Evolutionary conservation across 257 asterid species (phyloP).

Genomic region (Cordia subcordata): DNA sequence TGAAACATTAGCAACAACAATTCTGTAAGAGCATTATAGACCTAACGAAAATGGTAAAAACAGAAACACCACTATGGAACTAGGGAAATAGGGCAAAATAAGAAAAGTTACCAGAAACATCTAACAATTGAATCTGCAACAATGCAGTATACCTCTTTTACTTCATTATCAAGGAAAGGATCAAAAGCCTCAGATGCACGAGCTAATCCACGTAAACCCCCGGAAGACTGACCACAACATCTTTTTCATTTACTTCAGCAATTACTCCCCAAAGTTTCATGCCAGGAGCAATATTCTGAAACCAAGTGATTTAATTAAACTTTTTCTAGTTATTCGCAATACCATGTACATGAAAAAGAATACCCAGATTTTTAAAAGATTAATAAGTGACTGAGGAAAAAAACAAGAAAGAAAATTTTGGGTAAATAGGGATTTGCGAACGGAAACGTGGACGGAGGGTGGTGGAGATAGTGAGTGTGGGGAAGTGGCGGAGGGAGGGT

Average conservation of each 20-base stretch:
- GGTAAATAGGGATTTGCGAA: too few relatives aligned
- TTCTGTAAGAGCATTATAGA: too few relatives aligned
- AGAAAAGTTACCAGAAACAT: background rate
- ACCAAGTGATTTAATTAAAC: background rate
- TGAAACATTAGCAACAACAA: conserved; percentile 10
- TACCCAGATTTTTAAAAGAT: background rate
- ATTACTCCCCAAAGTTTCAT: conserved; percentile 98
- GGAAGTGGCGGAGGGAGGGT: too few relatives aligned
- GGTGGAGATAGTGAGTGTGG: too few relatives aligned
- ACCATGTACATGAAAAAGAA: too few relatives aligned
- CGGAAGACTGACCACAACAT: conserved; percentile 89
- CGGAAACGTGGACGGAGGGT: too few relatives aligned
- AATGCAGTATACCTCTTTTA: conserved; percentile 34
- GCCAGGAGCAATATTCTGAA: conserved; percentile 82
- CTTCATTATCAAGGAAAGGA: conserved; percentile 34
- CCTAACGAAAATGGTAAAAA: background rate
- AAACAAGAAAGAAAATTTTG: background rate
- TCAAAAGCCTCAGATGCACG: conserved; percentile 87
- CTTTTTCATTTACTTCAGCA: conserved; percentile 88
- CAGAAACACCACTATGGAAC: background rate
- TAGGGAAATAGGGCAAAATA: background rate
- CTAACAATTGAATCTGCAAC: background rate
- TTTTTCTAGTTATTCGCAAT: background rate
- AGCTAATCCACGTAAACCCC: conserved; percentile 90
- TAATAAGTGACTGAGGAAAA: background rate